Conservation (phyloP, 2,329 filamentous ascomycete species). For the Aspergillus piperis region DNA sequence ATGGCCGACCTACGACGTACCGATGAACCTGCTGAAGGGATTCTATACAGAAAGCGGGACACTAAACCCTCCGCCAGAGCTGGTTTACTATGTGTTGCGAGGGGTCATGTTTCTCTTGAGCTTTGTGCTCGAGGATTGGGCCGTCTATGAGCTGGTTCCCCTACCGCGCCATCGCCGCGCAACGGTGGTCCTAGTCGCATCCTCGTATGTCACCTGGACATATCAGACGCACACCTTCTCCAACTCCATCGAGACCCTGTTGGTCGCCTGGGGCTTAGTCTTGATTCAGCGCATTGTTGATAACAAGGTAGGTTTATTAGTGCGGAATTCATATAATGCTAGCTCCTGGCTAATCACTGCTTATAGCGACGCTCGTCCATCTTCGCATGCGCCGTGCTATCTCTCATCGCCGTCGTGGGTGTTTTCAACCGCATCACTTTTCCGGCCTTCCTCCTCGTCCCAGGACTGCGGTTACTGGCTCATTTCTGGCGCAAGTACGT, state of each 20-base stretch:
- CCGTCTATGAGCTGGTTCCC: constrained; percentile 84
- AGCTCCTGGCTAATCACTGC: constrained; percentile 15
- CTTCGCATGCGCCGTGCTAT: constrained; percentile 74
- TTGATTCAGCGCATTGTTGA: constrained; percentile 83
- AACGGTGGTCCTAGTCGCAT: constrained; percentile 82
- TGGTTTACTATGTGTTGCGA: constrained; percentile 86
- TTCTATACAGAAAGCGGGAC: constrained; percentile 82
- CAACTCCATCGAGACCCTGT: constrained; percentile 91
- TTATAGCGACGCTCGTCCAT: constrained; percentile 71
- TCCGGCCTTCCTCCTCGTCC: constrained; percentile 85
- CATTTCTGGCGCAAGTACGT: constrained; percentile 79
- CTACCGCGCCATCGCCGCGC: constrained; percentile 70
- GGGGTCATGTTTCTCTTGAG: constrained; percentile 91
- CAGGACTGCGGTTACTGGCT: constrained; percentile 77
- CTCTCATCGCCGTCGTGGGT: constrained; percentile 79
- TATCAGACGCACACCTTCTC: constrained; percentile 98
- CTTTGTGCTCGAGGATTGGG: constrained; percentile 98
- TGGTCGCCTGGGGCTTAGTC: constrained; percentile 91
- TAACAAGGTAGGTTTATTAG: constrained; percentile 61
- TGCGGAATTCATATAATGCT: not conserved
- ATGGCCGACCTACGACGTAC: constrained; percentile 92
- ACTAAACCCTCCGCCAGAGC: constrained; percentile 72
- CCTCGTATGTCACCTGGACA: constrained; percentile 98
- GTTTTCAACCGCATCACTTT: constrained; percentile 97
- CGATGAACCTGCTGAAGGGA: constrained; percentile 91